Evolutionary conservation across 129 eudicot genomes (phyloP).

Genomic region (Flaveria bidentis): DNA sequence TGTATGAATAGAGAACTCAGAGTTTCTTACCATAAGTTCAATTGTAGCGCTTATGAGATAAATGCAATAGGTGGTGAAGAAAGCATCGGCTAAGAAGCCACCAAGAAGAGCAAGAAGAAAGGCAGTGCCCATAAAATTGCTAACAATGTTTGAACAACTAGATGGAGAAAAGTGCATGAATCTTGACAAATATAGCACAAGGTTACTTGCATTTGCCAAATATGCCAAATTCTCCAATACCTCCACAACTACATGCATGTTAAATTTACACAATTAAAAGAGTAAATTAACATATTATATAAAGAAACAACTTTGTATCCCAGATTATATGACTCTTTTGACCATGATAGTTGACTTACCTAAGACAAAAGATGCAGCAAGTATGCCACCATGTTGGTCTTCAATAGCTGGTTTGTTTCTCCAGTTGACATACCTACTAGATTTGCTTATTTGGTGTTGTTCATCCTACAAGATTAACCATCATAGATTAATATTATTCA

Average conservation of each 20-base stretch:
- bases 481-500: conserved; percentile 3
- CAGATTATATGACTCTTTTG: conserved; percentile 9
- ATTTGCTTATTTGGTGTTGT: conserved; percentile 36
- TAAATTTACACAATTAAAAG: neutral
- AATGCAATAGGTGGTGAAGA: conserved; percentile 71
- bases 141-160: conserved; percentile 70
- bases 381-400: conserved; percentile 73
- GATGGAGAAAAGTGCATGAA: conserved; percentile 89
- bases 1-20: neutral
- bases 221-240: conserved; percentile 88
- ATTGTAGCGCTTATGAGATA: conserved; percentile 70
- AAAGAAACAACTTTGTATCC: neutral
- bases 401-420: conserved; percentile 66
- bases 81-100: conserved; percentile 85
- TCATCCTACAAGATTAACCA: conserved; percentile 46
- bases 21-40: conserved; percentile 62
- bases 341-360: no score
- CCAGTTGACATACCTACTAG: conserved; percentile 76
- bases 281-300: neutral
- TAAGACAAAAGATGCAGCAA: conserved; percentile 75
- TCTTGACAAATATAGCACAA: conserved; percentile 73
- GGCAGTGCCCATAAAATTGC: conserved; percentile 92
- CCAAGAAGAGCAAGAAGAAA: conserved; percentile 93
- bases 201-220: conserved; percentile 94
- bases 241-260: conserved; percentile 62